Conservation (phyloP, 1,284 basidiomycete genomes). For the Ganoderma lingzhi region DNA sequence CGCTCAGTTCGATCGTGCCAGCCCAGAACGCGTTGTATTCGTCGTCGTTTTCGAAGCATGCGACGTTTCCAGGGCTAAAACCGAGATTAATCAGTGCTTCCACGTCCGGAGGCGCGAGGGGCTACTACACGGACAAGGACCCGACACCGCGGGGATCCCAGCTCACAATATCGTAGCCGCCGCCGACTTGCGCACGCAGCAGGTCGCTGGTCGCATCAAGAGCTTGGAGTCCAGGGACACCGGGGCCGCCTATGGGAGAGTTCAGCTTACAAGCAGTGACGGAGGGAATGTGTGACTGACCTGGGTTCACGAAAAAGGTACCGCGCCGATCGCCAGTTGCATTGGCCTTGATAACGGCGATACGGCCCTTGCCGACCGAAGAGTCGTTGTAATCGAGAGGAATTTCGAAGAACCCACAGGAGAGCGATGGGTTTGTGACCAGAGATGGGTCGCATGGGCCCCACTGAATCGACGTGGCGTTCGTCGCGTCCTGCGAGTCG, state of each 20-base stretch:
- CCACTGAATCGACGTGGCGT: constrained; percentile 15
- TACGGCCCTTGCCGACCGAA: constrained; percentile 13
- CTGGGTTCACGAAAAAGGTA: constrained; percentile 23
- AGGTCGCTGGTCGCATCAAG: neutral
- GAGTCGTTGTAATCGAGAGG: constrained; percentile 27
- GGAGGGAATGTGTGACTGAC: neutral
- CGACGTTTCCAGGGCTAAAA: constrained; percentile 19
- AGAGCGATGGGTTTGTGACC: constrained; percentile 11
- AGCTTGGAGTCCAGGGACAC: neutral
- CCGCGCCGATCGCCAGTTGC: constrained; percentile 4
- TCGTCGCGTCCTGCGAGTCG: neutral
- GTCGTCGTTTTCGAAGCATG: constrained; percentile 15
- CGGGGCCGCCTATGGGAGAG: constrained; percentile 8
- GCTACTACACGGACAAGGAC: neutral
- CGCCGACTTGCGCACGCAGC: too few relatives aligned
- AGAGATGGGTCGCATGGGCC: constrained; percentile 12
- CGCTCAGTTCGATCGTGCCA: too few relatives aligned
- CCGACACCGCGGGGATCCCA: constrained; percentile 20
- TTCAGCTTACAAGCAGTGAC: neutral
- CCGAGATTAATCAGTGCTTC: neutral
- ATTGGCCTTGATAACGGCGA: constrained; percentile 21
- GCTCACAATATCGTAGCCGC: neutral
- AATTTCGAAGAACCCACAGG: constrained; percentile 20
- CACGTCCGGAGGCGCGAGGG: too few relatives aligned
- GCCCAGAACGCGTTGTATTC: too few relatives aligned